phyloP scores from a whole-genome alignment of 2,329 filamentous ascomycete genomes.

The Penicillium polonicum region DNA sequence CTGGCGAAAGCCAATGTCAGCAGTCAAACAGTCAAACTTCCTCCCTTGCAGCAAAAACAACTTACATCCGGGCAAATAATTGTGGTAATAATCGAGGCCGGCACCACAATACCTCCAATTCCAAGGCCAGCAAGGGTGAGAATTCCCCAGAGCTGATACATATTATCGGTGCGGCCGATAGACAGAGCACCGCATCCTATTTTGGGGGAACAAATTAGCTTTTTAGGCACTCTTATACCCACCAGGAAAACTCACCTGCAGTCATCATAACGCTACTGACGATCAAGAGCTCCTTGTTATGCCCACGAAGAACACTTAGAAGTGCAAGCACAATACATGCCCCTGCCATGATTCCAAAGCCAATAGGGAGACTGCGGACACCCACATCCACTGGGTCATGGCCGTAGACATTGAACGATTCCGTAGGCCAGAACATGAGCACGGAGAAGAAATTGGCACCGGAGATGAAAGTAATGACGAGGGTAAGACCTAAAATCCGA shows the following conservation, averaged over 20 bases:
- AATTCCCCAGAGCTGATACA: conserved; percentile 55
- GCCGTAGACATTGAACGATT: conserved; percentile 65
- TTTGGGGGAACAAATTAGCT: background rate
- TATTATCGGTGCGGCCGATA: conserved; percentile 52
- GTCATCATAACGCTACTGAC: conserved; percentile 64
- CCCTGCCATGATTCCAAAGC: conserved; percentile 62
- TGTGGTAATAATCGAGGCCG: conserved; percentile 65
- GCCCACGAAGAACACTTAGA: conserved; percentile 57
- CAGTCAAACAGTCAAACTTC: background rate
- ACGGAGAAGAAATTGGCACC: conserved; percentile 60
- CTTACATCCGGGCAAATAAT: conserved; percentile 65
- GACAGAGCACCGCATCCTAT: conserved; percentile 56
- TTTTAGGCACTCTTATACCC: background rate
- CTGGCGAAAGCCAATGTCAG: conserved; percentile 18
- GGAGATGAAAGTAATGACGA: conserved; percentile 60
- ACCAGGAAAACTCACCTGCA: conserved; percentile 44
- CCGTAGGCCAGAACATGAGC: conserved; percentile 61
- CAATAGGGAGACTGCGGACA: conserved; percentile 64
- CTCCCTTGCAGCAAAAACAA: background rate
- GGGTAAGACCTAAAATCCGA: conserved; percentile 52
- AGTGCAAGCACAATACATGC: conserved; percentile 60
- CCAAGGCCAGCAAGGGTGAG: conserved; percentile 63
- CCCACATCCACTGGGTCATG: conserved; percentile 64
- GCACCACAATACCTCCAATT: conserved; percentile 67
- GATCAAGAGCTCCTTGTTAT: conserved; percentile 61